Conservation (phyloP, 306 rosid species). For the Cicer yamashitae region DNA sequence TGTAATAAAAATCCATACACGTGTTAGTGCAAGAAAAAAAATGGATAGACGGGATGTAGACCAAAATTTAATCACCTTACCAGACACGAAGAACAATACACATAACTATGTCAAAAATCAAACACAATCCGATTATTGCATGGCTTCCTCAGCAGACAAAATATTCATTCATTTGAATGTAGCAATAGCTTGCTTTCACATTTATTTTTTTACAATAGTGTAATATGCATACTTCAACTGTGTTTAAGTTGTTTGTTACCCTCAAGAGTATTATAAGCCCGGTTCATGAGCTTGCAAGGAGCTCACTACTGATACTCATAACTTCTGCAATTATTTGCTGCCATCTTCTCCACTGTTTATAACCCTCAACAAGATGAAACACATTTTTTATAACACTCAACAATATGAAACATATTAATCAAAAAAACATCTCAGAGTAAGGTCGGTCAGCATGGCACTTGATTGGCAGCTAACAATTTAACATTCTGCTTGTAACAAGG, state of each 20-base stretch:
- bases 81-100: conserved; percentile 9
- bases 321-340: conserved; percentile 28
- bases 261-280: conserved; percentile 12
- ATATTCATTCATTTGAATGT: conserved; percentile 31
- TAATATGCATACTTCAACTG: conserved; percentile 32
- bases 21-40: no score
- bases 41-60: background rate
- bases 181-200: conserved; percentile 29
- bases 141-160: conserved; percentile 23
- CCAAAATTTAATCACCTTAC: background rate
- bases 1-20: no score
- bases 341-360: conserved; percentile 40
- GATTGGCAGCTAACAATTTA: conserved; percentile 33
- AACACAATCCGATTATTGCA: conserved; percentile 31
- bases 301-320: conserved; percentile 28
- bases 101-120: conserved; percentile 30
- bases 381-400: conserved; percentile 21
- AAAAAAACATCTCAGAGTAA: conserved; percentile 36
- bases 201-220: background rate
- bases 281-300: conserved; percentile 9
- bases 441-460: conserved; percentile 23
- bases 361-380: conserved; percentile 29
- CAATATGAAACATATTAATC: conserved; percentile 37
- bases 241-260: conserved; percentile 11
- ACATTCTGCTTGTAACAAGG: conserved; percentile 39